Percentiles rank a stretch among this genome's conserved stretches.
Evolutionary conservation across 2,329 filamentous ascomycete species (phyloP).

Genomic region (Aspergillus sp.): DNA sequence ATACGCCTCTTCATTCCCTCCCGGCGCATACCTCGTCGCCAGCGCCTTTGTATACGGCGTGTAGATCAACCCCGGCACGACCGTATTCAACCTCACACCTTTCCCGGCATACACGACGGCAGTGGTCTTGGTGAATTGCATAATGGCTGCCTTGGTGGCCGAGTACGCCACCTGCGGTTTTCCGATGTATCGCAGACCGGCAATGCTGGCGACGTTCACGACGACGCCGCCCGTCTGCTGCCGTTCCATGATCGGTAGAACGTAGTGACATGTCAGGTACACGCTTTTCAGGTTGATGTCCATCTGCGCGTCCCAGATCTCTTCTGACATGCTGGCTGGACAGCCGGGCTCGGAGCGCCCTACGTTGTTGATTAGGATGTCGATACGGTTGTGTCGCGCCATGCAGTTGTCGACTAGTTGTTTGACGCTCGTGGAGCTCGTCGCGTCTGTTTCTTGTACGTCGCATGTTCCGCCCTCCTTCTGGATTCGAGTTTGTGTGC

Average conservation of each 20-base stretch:
- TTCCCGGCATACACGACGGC: constrained; percentile 44
- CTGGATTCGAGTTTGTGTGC: constrained; percentile 43
- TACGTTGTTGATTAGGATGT: constrained; percentile 63
- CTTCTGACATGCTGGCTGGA: constrained; percentile 50
- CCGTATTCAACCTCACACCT: constrained; percentile 50
- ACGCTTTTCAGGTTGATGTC: constrained; percentile 58
- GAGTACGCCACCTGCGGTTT: constrained; percentile 58
- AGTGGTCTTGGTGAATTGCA: constrained; percentile 52
- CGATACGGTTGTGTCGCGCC: constrained; percentile 54
- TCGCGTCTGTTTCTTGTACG: constrained; percentile 52
- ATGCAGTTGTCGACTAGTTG: constrained; percentile 53
- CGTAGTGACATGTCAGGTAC: constrained; percentile 51
- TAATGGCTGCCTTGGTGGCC: constrained; percentile 52
- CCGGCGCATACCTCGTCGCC: constrained; percentile 45
- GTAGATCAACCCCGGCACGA: constrained; percentile 58
- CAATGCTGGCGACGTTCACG: constrained; percentile 53
- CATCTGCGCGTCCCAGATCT: constrained; percentile 54
- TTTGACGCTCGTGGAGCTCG: constrained; percentile 53
- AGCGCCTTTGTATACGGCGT: constrained; percentile 52
- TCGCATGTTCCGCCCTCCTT: constrained; percentile 34
- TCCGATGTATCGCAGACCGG: constrained; percentile 53
- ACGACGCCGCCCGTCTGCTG: constrained; percentile 39
- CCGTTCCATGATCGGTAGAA: constrained; percentile 25
- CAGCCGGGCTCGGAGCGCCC: constrained; percentile 56
- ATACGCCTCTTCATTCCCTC: constrained; percentile 46